These are phyloP conservation scores for Pseudohyphozyma bogoriensis DNA, from an alignment of 768 basidiomycete species.

Conservation along the genomic window DNA sequence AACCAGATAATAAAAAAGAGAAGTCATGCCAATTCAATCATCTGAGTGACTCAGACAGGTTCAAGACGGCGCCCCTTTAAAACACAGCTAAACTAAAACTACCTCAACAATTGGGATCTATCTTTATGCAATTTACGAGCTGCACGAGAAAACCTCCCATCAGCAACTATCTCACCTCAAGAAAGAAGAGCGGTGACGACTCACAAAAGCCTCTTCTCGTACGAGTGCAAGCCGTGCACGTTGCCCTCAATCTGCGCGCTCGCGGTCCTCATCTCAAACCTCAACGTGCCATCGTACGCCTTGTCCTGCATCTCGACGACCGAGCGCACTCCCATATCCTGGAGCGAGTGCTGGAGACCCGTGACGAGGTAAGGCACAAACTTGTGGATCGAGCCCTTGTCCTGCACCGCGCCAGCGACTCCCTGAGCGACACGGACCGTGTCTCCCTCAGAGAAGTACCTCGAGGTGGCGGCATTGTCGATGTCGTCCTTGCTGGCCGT, in stretches of 20 bases:
- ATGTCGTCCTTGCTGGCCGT: slow-evolving; percentile 26
- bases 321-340: slow-evolving; percentile 75
- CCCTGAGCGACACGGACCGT: slow-evolving; percentile 87
- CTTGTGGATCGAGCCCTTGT: slow-evolving; percentile 87
- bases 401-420: slow-evolving; percentile 91
- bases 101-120: too few relatives aligned
- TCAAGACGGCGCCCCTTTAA: too few relatives aligned
- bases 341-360: slow-evolving; percentile 69
- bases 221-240: slow-evolving; percentile 91
- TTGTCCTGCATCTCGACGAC: slow-evolving; percentile 57
- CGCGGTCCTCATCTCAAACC: slow-evolving; percentile 88
- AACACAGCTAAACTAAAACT: too few relatives aligned
- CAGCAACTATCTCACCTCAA: too few relatives aligned
- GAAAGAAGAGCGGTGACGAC: too few relatives aligned
- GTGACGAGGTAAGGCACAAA: slow-evolving; percentile 60
- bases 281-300: slow-evolving; percentile 55
- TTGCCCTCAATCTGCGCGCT: slow-evolving; percentile 93
- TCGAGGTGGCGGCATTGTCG: slow-evolving; percentile 80
- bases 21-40: too few relatives aligned
- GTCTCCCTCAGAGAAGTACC: slow-evolving; percentile 89
- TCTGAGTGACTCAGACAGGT: too few relatives aligned
- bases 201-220: slow-evolving; percentile 44
- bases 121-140: too few relatives aligned
- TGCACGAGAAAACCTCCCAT: too few relatives aligned
- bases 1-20: too few relatives aligned